Evolutionary conservation across 768 basidiomycete species (phyloP).

Genomic region (Daedaleopsis sinensis): DNA sequence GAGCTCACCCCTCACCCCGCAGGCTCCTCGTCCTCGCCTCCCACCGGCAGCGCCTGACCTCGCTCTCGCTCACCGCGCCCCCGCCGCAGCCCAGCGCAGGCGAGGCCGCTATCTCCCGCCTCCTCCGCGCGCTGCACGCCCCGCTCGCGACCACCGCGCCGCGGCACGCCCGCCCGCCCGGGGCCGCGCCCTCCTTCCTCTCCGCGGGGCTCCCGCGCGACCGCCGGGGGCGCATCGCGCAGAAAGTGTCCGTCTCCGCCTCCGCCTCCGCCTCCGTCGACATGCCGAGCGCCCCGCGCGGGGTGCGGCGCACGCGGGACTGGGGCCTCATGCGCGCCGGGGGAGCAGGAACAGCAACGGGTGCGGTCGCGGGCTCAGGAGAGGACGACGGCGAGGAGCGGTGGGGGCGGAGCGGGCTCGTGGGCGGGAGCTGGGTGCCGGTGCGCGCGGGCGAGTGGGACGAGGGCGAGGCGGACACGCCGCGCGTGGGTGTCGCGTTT

Average conservation of each 20-base stretch:
- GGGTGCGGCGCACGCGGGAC: background rate
- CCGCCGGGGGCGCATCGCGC: conserved; percentile 74
- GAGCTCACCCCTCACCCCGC: conserved; percentile 1
- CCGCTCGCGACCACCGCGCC: conserved; percentile 39
- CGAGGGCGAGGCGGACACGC: conserved; percentile 56
- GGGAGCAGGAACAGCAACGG: conserved; percentile 14
- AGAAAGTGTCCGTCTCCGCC: conserved; percentile 33
- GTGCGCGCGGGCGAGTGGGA: conserved; percentile 27
- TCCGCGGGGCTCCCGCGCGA: conserved; percentile 77
- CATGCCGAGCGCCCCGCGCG: background rate
- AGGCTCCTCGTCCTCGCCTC: conserved; percentile 80
- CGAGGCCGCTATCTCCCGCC: conserved; percentile 69
- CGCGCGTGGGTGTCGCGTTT: conserved; percentile 42
- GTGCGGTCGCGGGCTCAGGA: background rate
- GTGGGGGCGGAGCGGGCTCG: background rate
- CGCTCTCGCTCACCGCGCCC: conserved; percentile 60
- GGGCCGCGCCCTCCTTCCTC: conserved; percentile 66
- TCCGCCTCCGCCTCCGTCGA: background rate
- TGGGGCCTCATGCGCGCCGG: conserved; percentile 25
- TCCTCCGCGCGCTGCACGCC: conserved; percentile 64
- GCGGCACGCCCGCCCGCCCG: conserved; percentile 23
- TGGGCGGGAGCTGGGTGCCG: background rate
- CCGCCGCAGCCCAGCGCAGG: conserved; percentile 59
- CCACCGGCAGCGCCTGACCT: conserved; percentile 58
- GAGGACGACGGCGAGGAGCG: too few species aligned